Conservation (phyloP, 1,284 basidiomycete genomes). For the Athelia sp. region DNA sequence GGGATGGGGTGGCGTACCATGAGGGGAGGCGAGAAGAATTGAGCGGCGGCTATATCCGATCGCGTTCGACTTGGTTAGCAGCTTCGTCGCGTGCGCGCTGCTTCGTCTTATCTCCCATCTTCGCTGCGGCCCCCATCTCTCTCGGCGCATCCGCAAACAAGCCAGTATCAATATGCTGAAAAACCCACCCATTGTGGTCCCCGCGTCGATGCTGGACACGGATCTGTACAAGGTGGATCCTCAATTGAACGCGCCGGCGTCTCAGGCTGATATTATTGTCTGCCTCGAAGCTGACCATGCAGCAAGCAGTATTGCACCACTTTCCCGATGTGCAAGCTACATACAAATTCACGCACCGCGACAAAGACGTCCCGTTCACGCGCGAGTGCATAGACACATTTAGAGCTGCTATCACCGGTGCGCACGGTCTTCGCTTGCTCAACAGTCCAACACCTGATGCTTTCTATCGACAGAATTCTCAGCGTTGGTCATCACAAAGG, state of each 20-base stretch:
- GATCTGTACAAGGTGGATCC: conserved; percentile 79
- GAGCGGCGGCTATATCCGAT: neutral
- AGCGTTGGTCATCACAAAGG: conserved; percentile 51
- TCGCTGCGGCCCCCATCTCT: neutral
- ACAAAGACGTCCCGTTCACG: conserved; percentile 68
- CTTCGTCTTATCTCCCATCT: neutral
- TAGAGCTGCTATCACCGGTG: conserved; percentile 61
- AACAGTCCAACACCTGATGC: no score
- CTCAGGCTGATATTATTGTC: conserved; percentile 1
- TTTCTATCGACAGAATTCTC: conserved; percentile 51
- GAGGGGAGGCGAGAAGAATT: neutral
- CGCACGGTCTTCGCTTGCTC: conserved; percentile 20
- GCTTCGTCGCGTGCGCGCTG: neutral
- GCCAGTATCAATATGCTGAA: neutral
- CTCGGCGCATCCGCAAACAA: no score
- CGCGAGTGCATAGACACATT: conserved; percentile 67
- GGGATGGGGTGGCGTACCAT: neutral
- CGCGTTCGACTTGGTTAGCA: neutral
- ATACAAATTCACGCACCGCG: conserved; percentile 88
- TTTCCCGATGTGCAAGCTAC: conserved; percentile 68
- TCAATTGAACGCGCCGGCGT: neutral
- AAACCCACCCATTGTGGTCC: conserved; percentile 9
- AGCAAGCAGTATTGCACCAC: conserved; percentile 85
- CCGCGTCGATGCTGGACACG: conserved; percentile 81
- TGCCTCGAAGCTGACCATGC: conserved; percentile 83